Evolutionary conservation across 495 filamentous ascomycete genomes (phyloP).

Genomic region (Lichenothelia convexa): DNA sequence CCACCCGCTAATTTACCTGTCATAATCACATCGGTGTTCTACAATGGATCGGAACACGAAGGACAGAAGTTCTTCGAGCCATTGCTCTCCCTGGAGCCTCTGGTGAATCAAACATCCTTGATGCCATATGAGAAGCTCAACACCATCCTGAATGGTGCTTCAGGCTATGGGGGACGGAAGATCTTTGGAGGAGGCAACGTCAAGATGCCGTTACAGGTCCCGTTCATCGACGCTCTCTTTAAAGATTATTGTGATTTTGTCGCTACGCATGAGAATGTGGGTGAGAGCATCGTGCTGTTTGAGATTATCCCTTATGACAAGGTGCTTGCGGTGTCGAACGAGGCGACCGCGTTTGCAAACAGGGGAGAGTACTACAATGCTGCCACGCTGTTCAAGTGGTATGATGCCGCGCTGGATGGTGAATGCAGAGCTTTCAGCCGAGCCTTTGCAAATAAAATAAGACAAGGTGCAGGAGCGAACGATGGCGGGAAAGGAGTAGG

Average conservation of each 20-base stretch:
- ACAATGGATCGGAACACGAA: conserved; percentile 30
- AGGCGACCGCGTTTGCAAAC: conserved; percentile 11
- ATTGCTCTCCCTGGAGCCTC: conserved; percentile 10
- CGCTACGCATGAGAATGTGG: conserved; percentile 4
- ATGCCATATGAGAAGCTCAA: conserved; percentile 13
- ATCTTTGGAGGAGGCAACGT: conserved; percentile 14
- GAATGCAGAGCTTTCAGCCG: conserved; percentile 7
- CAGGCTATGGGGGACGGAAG: conserved; percentile 12
- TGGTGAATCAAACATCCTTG: conserved; percentile 11
- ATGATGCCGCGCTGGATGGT: conserved; percentile 6
- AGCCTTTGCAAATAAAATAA: conserved; percentile 4
- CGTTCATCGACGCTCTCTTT: conserved; percentile 8
- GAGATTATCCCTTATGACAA: conserved; percentile 11
- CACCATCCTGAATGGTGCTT: conserved; percentile 5
- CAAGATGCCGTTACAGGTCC: conserved; percentile 11
- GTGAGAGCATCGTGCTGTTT: conserved; percentile 10
- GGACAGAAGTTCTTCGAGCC: conserved; percentile 23
- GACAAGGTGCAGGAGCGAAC: conserved; percentile 6
- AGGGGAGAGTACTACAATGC: conserved; percentile 13
- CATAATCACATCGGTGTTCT: conserved; percentile 28
- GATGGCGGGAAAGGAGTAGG: conserved; percentile 18
- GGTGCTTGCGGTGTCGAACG: conserved; percentile 6
- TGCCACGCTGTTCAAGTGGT: conserved; percentile 11
- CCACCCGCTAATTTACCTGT: conserved; percentile 22
- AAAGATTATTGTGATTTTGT: conserved; percentile 10